Base-by-base conservation (phyloP, 495 filamentous ascomycete species). In the Tirmania nivea region DNA sequence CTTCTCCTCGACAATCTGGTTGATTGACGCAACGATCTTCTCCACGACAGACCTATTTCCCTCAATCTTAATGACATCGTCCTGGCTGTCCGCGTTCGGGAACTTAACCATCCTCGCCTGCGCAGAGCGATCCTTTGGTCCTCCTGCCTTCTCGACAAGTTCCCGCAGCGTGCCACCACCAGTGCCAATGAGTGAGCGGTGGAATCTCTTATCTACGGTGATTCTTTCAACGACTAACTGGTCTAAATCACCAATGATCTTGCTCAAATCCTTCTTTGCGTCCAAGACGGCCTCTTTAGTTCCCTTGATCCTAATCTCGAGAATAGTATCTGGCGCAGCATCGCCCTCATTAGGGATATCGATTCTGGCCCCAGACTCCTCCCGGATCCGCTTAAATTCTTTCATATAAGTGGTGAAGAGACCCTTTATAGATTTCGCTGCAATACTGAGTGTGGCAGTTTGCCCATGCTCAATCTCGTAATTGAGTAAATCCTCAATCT, bases 71-170 rank as follows among this genome's bases (percentile, higher is more conserved):
- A 99, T 93, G 25, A 76, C 74, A 56, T 81, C 81, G n/a, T 80
- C 84, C 39, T 89, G 85, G 3, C 78, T 70, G 35, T 84, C 84
- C 54, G 76, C 74, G 60, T 79, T 77, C 21, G 90, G 90, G 73
- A 99, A 95, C 62, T 84, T 84, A 56, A 99, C 84, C 60, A 85
- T 81, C 49, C 86, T 83, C 34, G 84, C 81, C 52, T 83, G 75
- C 53, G 84, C 80, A 17, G 80, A 78, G 49, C 78, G 74, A 58
- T 94, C 86, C 59, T 84, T 81, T 19, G 87, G 84, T 10, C 92
- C 90, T 51, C 90, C 90, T 35, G 90, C 87, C 61, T 83, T 76
- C 52, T 82, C 70, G 50, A 96, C 80, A 55, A 99, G 87, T 48
- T 85, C 78, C 57, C 82, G 84, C 50, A 99, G 80, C 59, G 80